Percentiles rank a stretch among this genome's conserved stretches.
These are phyloP conservation scores for Yamadazyma oceani DNA, from an alignment of 1,139 yeast species.

Conservation along the genomic window DNA sequence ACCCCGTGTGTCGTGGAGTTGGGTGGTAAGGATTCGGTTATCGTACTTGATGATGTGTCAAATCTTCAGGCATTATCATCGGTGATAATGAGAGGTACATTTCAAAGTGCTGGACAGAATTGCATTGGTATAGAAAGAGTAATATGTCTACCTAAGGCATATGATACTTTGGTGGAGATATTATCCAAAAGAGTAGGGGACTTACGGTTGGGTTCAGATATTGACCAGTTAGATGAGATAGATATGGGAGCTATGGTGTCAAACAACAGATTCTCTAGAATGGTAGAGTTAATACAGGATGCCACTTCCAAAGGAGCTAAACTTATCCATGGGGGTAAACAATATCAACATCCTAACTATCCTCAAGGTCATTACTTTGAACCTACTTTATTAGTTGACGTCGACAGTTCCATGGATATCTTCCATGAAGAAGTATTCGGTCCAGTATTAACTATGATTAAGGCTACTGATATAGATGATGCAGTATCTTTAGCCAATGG, in stretches of 20 bases:
- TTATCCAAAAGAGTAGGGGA: conserved; percentile 57
- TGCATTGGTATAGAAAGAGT: conserved; percentile 97
- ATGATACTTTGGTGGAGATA: conserved; percentile 58
- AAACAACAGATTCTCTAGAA: conserved; percentile 63
- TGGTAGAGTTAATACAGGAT: conserved; percentile 65
- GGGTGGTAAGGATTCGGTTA: conserved; percentile 92
- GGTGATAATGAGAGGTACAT: conserved; percentile 87
- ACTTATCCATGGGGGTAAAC: conserved; percentile 75
- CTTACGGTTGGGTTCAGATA: conserved; percentile 82
- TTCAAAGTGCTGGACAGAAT: conserved; percentile 96
- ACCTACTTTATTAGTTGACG: conserved; percentile 85
- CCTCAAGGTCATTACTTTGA: conserved; percentile 93
- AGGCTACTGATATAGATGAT: conserved; percentile 62
- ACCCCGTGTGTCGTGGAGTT: conserved; percentile 94
- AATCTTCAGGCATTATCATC: conserved; percentile 66
- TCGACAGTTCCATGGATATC: conserved; percentile 71
- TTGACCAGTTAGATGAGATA: conserved; percentile 83
- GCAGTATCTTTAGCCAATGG: conserved; percentile 81
- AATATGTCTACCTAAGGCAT: conserved; percentile 67
- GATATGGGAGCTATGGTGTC: conserved; percentile 97
- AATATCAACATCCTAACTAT: conserved; percentile 81
- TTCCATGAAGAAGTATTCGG: conserved; percentile 93
- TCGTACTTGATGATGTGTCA: conserved; percentile 74
- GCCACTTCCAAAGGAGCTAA: conserved; percentile 84
- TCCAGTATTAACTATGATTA: conserved; percentile 78